Evolutionary conservation across 75 land plant species (phyloP).

Genomic region (Cryptomeria japonica): DNA sequence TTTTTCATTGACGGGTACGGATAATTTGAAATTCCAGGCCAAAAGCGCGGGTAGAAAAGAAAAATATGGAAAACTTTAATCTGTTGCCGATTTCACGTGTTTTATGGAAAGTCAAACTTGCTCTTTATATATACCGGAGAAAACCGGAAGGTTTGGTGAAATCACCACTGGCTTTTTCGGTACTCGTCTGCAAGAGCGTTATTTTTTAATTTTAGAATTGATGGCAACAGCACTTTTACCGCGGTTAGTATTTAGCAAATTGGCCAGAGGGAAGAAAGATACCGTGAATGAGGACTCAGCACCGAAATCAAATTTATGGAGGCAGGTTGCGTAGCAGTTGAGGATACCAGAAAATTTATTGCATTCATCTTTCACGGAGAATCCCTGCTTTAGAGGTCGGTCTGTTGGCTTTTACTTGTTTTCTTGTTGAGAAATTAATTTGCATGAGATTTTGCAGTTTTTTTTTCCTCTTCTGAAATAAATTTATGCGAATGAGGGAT

Average conservation of each 20-base stretch:
- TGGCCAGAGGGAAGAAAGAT: no score
- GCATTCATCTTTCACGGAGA: neutral
- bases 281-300: neutral
- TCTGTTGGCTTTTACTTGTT: no score
- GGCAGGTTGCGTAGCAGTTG: neutral
- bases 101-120: neutral
- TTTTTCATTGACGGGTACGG: neutral
- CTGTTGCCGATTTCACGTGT: neutral
- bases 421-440: no score
- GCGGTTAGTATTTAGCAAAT: neutral
- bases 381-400: neutral
- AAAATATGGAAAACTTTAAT: neutral
- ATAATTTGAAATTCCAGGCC: neutral
- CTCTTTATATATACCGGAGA: neutral
- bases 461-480: no score
- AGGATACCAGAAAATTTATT: neutral
- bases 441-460: no score
- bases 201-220: neutral
- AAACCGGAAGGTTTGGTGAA: neutral
- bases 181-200: neutral
- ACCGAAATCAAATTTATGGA: neutral
- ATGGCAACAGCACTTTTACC: neutral
- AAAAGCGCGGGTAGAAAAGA: neutral
- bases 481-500: no score
- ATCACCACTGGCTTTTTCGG: neutral